A percentile compares a stretch with the other conserved stretches of the same genome.
Conservation (phyloP, 495 filamentous ascomycete species). For the Haplographium delicatum region DNA sequence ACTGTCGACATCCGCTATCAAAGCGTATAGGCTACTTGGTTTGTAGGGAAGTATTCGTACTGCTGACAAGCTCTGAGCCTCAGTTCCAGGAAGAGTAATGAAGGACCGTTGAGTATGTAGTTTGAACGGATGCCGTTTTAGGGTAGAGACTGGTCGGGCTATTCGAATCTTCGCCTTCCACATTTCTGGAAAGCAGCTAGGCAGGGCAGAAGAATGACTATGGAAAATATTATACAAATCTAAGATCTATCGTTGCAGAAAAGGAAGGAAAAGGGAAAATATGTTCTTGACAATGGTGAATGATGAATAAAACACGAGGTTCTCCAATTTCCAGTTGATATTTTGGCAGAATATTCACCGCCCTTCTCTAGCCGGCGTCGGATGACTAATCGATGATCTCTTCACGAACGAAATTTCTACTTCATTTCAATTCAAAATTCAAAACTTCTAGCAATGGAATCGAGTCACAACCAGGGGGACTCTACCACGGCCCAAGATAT, state of each 20-base stretch:
- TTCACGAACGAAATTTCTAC: too few species aligned
- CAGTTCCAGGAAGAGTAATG: slow-evolving; percentile 33
- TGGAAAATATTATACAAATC: neutral
- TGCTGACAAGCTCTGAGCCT: slow-evolving; percentile 58
- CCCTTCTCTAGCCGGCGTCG: too few species aligned
- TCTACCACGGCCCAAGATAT: slow-evolving; percentile 8
- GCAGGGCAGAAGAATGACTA: neutral
- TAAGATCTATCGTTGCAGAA: neutral
- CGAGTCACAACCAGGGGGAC: slow-evolving; percentile 13
- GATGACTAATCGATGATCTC: too few species aligned
- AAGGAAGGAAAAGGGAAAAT: neutral
- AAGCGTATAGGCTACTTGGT: slow-evolving; percentile 60
- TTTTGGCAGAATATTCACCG: slow-evolving; percentile 1
- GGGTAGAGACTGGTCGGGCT: neutral
- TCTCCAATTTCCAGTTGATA: too few species aligned
- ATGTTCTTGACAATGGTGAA: too few species aligned
- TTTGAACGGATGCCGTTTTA: slow-evolving; percentile 11
- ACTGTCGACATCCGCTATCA: slow-evolving; percentile 77
- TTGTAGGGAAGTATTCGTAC: slow-evolving; percentile 77
- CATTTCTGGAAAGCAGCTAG: slow-evolving; percentile 3
- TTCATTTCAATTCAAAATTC: too few species aligned
- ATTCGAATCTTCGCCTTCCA: slow-evolving; percentile 16
- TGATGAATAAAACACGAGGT: too few species aligned
- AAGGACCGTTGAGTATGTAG: slow-evolving; percentile 24
- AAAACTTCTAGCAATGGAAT: slow-evolving; percentile 12